Conservation (phyloP, 805 yeast species). For the Tetrapisispora taiwanensis region DNA sequence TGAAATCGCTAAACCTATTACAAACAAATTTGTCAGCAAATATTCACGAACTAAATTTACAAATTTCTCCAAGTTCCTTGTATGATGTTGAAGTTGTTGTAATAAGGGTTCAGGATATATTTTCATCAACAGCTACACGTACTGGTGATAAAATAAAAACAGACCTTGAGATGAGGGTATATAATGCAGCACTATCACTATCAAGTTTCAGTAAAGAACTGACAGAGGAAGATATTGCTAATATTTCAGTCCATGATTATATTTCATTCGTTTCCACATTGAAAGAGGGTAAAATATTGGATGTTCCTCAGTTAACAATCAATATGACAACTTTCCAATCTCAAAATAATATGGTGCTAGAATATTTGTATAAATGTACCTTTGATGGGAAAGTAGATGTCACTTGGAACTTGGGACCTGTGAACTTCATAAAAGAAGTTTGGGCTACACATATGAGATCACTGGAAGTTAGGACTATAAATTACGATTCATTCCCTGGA, state of each 20-base stretch:
- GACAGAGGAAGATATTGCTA: slow-evolving; percentile 38
- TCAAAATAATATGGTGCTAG: slow-evolving; percentile 42
- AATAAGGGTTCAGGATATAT: slow-evolving; percentile 43
- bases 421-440: slow-evolving; percentile 86
- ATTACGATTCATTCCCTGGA: slow-evolving; percentile 9
- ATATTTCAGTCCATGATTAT: slow-evolving; percentile 44
- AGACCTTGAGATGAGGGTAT: slow-evolving; percentile 48
- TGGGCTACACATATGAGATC: slow-evolving; percentile 78
- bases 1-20: slow-evolving; percentile 30
- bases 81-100: slow-evolving; percentile 69
- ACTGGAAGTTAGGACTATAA: slow-evolving; percentile 47
- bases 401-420: slow-evolving; percentile 88
- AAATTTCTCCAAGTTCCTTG: slow-evolving; percentile 75
- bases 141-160: slow-evolving; percentile 36
- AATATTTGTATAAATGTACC: slow-evolving; percentile 56
- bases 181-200: slow-evolving; percentile 57
- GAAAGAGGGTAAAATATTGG: slow-evolving; percentile 69
- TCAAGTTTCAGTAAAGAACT: slow-evolving; percentile 46
- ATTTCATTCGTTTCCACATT: slow-evolving; percentile 47
- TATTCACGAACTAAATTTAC: slow-evolving; percentile 46
- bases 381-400: slow-evolving; percentile 89
- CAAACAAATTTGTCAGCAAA: slow-evolving; percentile 60
- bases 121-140: slow-evolving; percentile 39
- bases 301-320: slow-evolving; percentile 66
- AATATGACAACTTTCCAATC: slow-evolving; percentile 68